Conservation (phyloP, 768 basidiomycete species). For the Pisolithus orientalis region DNA sequence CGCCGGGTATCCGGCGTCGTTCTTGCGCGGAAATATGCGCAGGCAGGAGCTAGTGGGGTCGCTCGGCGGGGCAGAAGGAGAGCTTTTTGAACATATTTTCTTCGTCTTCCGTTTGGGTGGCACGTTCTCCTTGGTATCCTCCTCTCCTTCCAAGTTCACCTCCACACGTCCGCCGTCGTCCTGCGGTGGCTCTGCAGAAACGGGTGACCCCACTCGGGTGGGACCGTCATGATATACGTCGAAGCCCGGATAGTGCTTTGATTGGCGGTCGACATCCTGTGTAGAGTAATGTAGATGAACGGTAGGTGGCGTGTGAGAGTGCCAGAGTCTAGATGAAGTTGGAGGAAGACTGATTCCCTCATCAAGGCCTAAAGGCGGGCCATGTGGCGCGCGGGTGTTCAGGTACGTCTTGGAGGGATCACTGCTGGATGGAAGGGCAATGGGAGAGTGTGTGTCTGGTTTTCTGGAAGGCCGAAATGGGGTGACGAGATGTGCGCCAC, state of each 20-base stretch:
- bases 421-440: conserved; percentile 16
- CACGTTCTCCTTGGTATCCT: conserved; percentile 53
- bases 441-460: conserved; percentile 25
- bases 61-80: conserved; percentile 4
- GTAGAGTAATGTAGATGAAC: background rate
- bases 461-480: conserved; percentile 30
- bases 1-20: conserved; percentile 6
- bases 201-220: conserved; percentile 4
- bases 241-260: conserved; percentile 66
- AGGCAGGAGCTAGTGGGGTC: conserved; percentile 2
- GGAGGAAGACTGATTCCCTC: conserved; percentile 4
- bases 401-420: conserved; percentile 36
- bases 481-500: conserved; percentile 17
- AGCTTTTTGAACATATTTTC: conserved; percentile 30
- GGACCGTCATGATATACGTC: conserved; percentile 43
- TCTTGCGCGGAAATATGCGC: conserved; percentile 2
- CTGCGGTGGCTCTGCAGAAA: background rate
- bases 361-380: too few species aligned
- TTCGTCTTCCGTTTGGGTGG: conserved; percentile 41
- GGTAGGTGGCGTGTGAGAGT: conserved; percentile 25
- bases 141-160: conserved; percentile 26
- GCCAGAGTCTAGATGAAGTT: conserved; percentile 11
- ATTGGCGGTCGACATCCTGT: conserved; percentile 42
- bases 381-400: background rate
- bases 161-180: conserved; percentile 1